These are phyloP conservation scores for Pontederia paniculata DNA, from an alignment of 176 grass and related monocot genomes.

Conservation along the genomic window DNA sequence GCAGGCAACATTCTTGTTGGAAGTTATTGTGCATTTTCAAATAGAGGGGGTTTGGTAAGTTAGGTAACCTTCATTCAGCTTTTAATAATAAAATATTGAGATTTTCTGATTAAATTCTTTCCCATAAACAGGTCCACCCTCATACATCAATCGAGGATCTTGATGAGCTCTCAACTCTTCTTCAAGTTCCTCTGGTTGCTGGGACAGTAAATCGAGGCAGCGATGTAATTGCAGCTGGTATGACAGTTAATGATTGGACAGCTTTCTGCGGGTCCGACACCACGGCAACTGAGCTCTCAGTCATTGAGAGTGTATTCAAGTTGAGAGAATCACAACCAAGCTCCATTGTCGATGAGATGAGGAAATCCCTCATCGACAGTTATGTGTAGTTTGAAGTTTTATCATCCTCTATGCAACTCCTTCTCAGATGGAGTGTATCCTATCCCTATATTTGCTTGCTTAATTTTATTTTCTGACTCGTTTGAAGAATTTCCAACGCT, in stretches of 20 bases:
- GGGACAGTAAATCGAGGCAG: constrained; percentile 96
- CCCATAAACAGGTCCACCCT: constrained; percentile 58
- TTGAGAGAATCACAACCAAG: constrained; percentile 66
- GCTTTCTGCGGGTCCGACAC: constrained; percentile 91
- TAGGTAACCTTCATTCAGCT: background rate
- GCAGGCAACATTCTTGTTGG: constrained; percentile 95
- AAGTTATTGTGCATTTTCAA: constrained; percentile 76
- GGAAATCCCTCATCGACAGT: constrained; percentile 88
- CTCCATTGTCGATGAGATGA: constrained; percentile 75
- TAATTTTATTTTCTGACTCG: no score
- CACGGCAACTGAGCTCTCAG: constrained; percentile 82
- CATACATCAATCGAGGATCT: constrained; percentile 97
- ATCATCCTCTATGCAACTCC: background rate
- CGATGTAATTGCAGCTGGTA: constrained; percentile 77
- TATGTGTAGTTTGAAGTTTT: constrained; percentile 30
- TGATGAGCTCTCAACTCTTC: constrained; percentile 87
- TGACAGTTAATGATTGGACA: constrained; percentile 97
- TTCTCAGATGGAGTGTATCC: background rate
- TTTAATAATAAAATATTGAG: background rate
- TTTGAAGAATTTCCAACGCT: no score
- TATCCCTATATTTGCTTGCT: no score
- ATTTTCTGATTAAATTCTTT: background rate
- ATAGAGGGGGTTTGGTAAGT: constrained; percentile 78
- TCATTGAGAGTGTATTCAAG: constrained; percentile 92
- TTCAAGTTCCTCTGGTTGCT: constrained; percentile 89